Percentiles rank a stretch among this genome's conserved stretches.
phyloP scores from a whole-genome alignment of 176 grass and related monocot species.

The Musa itinerans region DNA sequence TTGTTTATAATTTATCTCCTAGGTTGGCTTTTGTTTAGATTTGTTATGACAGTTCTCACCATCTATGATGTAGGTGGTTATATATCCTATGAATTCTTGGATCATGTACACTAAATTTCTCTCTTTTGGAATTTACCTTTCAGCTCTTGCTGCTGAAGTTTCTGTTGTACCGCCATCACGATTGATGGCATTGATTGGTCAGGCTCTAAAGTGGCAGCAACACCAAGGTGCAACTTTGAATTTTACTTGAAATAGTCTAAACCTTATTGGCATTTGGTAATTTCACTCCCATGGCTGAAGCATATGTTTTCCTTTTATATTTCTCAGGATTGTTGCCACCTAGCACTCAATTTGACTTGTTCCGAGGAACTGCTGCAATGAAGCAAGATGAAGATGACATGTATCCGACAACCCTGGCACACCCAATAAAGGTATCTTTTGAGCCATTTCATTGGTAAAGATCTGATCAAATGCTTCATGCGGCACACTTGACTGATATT shows the following conservation, averaged over 20 bases:
- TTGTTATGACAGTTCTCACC: not conserved
- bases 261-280: not conserved
- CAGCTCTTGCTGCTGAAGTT: slow-evolving; percentile 90
- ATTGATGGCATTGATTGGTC: slow-evolving; percentile 88
- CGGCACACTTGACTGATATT: not conserved
- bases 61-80: not conserved
- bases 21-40: too few relatives aligned
- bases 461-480: slow-evolving; percentile 13
- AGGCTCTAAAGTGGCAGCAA: slow-evolving; percentile 94
- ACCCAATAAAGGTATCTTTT: slow-evolving; percentile 86
- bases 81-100: not conserved
- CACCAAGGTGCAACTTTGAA: slow-evolving; percentile 89
- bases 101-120: not conserved
- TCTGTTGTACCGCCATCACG: slow-evolving; percentile 93
- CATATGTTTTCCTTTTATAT: slow-evolving; percentile 19
- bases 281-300: not conserved
- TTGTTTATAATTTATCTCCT: too few relatives aligned
- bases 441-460: slow-evolving; percentile 19
- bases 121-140: slow-evolving; percentile 10
- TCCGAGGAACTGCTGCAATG: slow-evolving; percentile 88
- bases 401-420: slow-evolving; percentile 59
- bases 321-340: slow-evolving; percentile 71
- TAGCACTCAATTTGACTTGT: slow-evolving; percentile 92
- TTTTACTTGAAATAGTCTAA: not conserved
- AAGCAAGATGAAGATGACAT: slow-evolving; percentile 90